phyloP scores from a whole-genome alignment of 2,329 filamentous ascomycete genomes.

The Phialemoniopsis sp. region DNA sequence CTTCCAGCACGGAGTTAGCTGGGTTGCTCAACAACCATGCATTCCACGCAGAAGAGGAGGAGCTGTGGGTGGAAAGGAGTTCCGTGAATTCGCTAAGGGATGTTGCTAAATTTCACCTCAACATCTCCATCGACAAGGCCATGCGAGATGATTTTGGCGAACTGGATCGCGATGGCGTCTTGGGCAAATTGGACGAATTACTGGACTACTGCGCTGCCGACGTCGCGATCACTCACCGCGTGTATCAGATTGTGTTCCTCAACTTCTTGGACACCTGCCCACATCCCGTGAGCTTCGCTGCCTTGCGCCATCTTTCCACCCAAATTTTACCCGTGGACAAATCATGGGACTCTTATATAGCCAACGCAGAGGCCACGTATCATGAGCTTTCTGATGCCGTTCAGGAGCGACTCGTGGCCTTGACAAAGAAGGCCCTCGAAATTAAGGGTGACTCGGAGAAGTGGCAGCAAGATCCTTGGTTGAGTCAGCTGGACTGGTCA shows the following conservation, averaged over 20 bases:
- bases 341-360: slow-evolving; percentile 81
- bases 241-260: slow-evolving; percentile 92
- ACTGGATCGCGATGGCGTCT: slow-evolving; percentile 67
- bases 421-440: slow-evolving; percentile 74
- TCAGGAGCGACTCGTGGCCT: slow-evolving; percentile 64
- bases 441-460: slow-evolving; percentile 65
- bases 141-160: slow-evolving; percentile 83
- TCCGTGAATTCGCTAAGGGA: slow-evolving; percentile 93
- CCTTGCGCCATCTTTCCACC: slow-evolving; percentile 85
- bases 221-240: slow-evolving; percentile 84
- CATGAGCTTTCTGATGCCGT: slow-evolving; percentile 73
- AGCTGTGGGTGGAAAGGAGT: slow-evolving; percentile 91
- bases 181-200: slow-evolving; percentile 72
- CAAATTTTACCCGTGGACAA: slow-evolving; percentile 89
- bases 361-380: slow-evolving; percentile 82
- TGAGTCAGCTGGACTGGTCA: slow-evolving; percentile 92
- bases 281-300: slow-evolving; percentile 95
- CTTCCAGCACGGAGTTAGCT: slow-evolving; percentile 66
- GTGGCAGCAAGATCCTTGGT: slow-evolving; percentile 82
- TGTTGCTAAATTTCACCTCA: slow-evolving; percentile 93
- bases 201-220: slow-evolving; percentile 94
- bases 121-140: slow-evolving; percentile 86
- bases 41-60: slow-evolving; percentile 79
- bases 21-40: slow-evolving; percentile 64
- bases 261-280: slow-evolving; percentile 87